A percentile compares a stretch with the other conserved stretches of the same genome.
Evolutionary conservation across 1,284 basidiomycete genomes (phyloP).

Genomic region (Malassezia sympodialis): DNA sequence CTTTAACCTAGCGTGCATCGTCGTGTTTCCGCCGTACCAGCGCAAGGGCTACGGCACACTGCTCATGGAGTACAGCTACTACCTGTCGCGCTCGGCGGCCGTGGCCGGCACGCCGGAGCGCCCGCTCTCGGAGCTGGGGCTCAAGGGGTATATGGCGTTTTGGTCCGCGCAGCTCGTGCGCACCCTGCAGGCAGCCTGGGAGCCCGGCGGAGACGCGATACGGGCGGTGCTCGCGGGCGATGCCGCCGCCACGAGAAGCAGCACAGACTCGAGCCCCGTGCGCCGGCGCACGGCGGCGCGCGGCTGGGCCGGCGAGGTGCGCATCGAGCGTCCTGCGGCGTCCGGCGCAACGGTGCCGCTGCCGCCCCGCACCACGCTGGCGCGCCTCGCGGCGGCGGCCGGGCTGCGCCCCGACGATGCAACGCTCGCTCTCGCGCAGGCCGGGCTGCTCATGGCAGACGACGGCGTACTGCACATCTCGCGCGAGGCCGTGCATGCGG

Average conservation of each 20-base stretch:
- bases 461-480: neutral
- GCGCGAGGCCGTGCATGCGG: neutral
- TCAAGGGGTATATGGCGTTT: slow-evolving; percentile 79
- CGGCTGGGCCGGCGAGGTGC: slow-evolving; percentile 17
- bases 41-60: slow-evolving; percentile 82
- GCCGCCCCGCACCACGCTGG: slow-evolving; percentile 32
- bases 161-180: slow-evolving; percentile 79
- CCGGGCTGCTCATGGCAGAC: slow-evolving; percentile 60
- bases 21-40: slow-evolving; percentile 88
- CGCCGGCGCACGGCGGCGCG: slow-evolving; percentile 17
- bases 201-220: neutral
- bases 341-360: neutral
- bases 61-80: slow-evolving; percentile 97
- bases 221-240: slow-evolving; percentile 11
- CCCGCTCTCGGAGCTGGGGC: slow-evolving; percentile 81
- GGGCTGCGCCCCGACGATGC: slow-evolving; percentile 74
- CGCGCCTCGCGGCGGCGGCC: slow-evolving; percentile 63
- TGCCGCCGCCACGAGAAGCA: neutral
- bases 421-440: slow-evolving; percentile 75
- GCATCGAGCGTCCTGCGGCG: slow-evolving; percentile 1
- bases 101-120: slow-evolving; percentile 86
- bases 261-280: neutral
- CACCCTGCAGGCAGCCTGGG: slow-evolving; percentile 59
- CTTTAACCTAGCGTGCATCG: slow-evolving; percentile 93
- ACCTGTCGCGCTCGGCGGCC: slow-evolving; percentile 66